phyloP scores from a whole-genome alignment of 345 rosid species.

The Hibiscus mutabilis region DNA sequence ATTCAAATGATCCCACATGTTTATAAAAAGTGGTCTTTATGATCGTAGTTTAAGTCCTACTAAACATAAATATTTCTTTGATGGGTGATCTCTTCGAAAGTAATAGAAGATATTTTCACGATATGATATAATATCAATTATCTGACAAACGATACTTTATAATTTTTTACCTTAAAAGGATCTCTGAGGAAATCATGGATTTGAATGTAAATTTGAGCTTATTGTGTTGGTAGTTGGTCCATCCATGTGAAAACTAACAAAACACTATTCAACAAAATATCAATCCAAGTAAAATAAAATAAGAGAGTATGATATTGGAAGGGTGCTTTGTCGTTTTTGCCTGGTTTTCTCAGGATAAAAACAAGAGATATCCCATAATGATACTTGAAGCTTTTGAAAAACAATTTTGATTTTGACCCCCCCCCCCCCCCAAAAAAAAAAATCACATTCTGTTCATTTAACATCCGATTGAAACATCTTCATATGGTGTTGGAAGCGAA shows the following conservation, averaged over 20 bases:
- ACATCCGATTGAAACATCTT: too few relatives aligned
- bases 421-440: too few relatives aligned
- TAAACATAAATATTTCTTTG: too few relatives aligned
- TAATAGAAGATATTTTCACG: too few relatives aligned
- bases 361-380: neutral
- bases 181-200: slow-evolving; percentile 12
- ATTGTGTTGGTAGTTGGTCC: slow-evolving; percentile 26
- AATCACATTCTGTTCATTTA: too few relatives aligned
- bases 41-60: too few relatives aligned
- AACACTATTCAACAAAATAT: slow-evolving; percentile 19
- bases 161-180: neutral
- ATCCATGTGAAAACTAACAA: neutral
- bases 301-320: slow-evolving; percentile 25
- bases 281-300: neutral
- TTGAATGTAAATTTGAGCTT: slow-evolving; percentile 24
- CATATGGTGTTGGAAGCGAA: too few relatives aligned
- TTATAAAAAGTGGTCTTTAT: too few relatives aligned
- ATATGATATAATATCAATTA: too few relatives aligned
- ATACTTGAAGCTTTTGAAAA: slow-evolving; percentile 14
- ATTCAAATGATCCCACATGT: too few relatives aligned
- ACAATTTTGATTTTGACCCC: slow-evolving; percentile 9
- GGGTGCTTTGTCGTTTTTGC: slow-evolving; percentile 36
- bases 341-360: slow-evolving; percentile 20
- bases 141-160: too few relatives aligned
- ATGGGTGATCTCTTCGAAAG: too few relatives aligned